Evolutionary conservation across 2,329 filamentous ascomycete genomes (phyloP), one percentile per base, ranked within the genome.

Genomic region (Intubia oerlemansii): DNA sequence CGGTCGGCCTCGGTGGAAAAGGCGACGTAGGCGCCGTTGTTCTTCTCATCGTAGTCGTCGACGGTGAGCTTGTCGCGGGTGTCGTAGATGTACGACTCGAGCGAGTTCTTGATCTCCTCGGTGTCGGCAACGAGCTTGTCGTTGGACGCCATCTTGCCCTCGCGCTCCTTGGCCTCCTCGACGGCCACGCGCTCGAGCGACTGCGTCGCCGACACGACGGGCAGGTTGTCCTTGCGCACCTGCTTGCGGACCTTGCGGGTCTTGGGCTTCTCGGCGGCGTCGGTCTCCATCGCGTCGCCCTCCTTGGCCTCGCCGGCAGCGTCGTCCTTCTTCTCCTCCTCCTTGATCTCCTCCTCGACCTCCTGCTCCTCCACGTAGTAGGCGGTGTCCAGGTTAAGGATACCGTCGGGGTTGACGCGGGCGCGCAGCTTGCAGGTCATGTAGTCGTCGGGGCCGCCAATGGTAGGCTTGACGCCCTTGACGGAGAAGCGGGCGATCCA

Each of bases 351-450:
- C 39, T 82, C 74, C 58, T 98, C 88, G 32, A 95, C 73, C 56
- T 98, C 88, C 46, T 90, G 72, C 49, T 98, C 88, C 59, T 98
- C 88, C 30, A 98, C 88, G 45, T 81, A 95, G 62, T 98, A 98
- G 35, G 84, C 88, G 37, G 73, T 84, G 60, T 98, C 88, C 21
- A 98, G 77, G 48, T 95, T 95, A 40, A 98, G 62, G 34, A 98
- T 69, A 51, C 88, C 88, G 58, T 95, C 84, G 38, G 95, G 68
- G 57, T 98, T 98, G 32, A 98, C 68, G 38, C 88, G 74, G 27
- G 88, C 85, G 68, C 95, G 95, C 37, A 98, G 73, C 62, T 98
- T 98, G 75, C 88, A 98, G 46, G 95, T 90, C 85, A 98, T 95
- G 53, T 95, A 98, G 50, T 95, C 88, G 35, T 90, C 80, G 49